Evolutionary conservation across 768 basidiomycete species (phyloP).

Genomic region (Mycena albidolilacea): DNA sequence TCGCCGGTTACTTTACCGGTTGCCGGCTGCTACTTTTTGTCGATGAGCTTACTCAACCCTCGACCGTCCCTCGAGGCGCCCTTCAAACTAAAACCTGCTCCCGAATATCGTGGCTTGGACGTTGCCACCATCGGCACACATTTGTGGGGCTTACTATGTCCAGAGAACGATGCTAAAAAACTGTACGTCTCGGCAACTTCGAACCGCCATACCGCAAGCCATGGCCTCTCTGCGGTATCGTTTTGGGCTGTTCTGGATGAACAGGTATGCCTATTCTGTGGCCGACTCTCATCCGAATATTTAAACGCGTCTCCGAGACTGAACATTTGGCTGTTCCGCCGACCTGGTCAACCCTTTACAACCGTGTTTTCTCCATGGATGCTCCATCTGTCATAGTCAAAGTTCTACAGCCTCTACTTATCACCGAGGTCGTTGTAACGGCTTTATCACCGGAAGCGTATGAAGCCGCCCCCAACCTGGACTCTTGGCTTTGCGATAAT

Average conservation of each 20-base stretch:
- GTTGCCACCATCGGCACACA: conserved; percentile 22
- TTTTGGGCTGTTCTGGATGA: conserved; percentile 53
- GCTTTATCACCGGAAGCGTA: conserved; percentile 68
- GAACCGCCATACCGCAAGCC: neutral
- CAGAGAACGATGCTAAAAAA: conserved; percentile 11
- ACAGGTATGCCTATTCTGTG: conserved; percentile 51
- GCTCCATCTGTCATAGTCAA: conserved; percentile 42
- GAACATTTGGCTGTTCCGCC: conserved; percentile 57
- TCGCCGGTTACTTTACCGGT: neutral
- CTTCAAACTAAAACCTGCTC: conserved; percentile 22
- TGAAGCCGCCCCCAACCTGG: conserved; percentile 56
- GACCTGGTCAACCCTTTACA: conserved; percentile 55
- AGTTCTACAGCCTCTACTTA: conserved; percentile 47
- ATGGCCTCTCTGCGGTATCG: conserved; percentile 17
- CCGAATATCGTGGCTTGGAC: conserved; percentile 25
- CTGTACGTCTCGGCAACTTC: conserved; percentile 34
- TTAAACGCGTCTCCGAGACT: conserved; percentile 42
- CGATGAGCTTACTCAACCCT: conserved; percentile 19
- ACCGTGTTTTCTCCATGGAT: conserved; percentile 50
- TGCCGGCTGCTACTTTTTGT: neutral
- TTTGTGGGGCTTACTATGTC: conserved; percentile 21
- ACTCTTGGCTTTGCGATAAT: conserved; percentile 59
- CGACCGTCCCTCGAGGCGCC: conserved; percentile 6
- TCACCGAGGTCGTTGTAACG: conserved; percentile 68
- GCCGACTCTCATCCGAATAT: neutral